Evolutionary conservation across 2,329 filamentous ascomycete species (phyloP), one percentile per base, ranked within the genome.

Genomic region (Paecilomyces niveus): DNA sequence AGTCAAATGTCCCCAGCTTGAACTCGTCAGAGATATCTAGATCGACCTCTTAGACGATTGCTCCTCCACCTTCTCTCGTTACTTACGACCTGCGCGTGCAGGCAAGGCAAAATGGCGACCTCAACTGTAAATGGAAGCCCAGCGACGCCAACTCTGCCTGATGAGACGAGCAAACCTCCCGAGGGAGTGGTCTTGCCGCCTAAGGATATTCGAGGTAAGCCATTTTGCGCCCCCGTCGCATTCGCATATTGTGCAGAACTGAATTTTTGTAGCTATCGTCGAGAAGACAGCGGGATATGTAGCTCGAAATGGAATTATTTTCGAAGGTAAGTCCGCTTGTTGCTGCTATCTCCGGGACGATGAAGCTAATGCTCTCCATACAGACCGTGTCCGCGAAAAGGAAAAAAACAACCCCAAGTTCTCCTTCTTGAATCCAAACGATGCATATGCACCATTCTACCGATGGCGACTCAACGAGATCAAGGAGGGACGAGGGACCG

Each of bases 241-340:
- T 59, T 33, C 15, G 52, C 50, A 50, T 51, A 57, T 35, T 53
- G 26, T 51, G 18, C 49, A 10, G 52, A 62, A 58, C 70, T 75
- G 59, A 76, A 59, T 55, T 22, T 53, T 60, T 58, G 60, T 72
- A 81, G 81, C 81, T 21, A 84, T 93, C 65, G 86, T 99, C 69
- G 92, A 97, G 75, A 97, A 96, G 79, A 96, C 93, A 11, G 93
- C 94, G 56, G 92, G 92, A 53, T 97, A 95, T 72, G 90, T 97
- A 59, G 87, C 87, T 59, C 83, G 85, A 65, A 85, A 85, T 68
- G 84, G 84, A 35, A 68, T 77, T 11, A 72, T 85, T 7, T 92
- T 95, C 69, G 89, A 95, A 76, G 79, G 80, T 81, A 70, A 51
- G 68, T 63, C 22, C 26, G 21, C 24, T 21, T 13, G 10, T 4